phyloP scores from a whole-genome alignment of 768 basidiomycete species.

The Dictyophora rubrovolvata region DNA sequence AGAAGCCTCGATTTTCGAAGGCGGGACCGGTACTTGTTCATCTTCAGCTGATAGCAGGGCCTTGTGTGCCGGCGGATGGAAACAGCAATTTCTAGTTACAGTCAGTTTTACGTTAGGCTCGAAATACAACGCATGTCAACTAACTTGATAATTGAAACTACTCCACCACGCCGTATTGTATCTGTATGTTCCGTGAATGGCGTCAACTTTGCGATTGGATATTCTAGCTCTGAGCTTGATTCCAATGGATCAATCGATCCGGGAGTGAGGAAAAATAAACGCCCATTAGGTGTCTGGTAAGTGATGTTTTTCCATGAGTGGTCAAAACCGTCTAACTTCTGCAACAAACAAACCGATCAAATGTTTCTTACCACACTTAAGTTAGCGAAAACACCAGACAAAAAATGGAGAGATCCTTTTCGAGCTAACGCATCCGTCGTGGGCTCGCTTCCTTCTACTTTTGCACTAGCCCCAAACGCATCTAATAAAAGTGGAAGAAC shows the following conservation, averaged over 20 bases:
- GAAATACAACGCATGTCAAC: slow-evolving; percentile 14
- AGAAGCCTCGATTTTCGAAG: slow-evolving; percentile 47
- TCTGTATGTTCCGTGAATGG: slow-evolving; percentile 87
- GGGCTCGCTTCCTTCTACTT: slow-evolving; percentile 38
- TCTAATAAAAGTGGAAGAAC: slow-evolving; percentile 82
- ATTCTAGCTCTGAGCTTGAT: slow-evolving; percentile 39
- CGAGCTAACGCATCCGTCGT: slow-evolving; percentile 32
- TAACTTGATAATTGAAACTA: slow-evolving; percentile 81
- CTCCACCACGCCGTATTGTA: slow-evolving; percentile 77
- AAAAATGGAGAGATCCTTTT: slow-evolving; percentile 81
- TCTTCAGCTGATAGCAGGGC: slow-evolving; percentile 63
- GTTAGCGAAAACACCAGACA: slow-evolving; percentile 92
- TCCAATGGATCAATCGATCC: slow-evolving; percentile 24
- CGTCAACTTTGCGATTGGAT: slow-evolving; percentile 73
- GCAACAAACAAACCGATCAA: not conserved
- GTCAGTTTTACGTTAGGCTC: slow-evolving; percentile 9
- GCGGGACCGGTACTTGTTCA: slow-evolving; percentile 41
- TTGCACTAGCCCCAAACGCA: slow-evolving; percentile 73
- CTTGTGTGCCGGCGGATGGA: slow-evolving; percentile 55
- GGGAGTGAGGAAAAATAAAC: slow-evolving; percentile 73
- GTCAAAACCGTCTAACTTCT: not conserved
- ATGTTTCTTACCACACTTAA: slow-evolving; percentile 54
- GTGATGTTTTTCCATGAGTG: not conserved
- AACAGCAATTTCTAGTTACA: slow-evolving; percentile 63
- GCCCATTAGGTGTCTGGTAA: slow-evolving; percentile 60